Evolutionary conservation across 139 green algal genomes (phyloP).

Genomic region (Pleodorina starrii): DNA sequence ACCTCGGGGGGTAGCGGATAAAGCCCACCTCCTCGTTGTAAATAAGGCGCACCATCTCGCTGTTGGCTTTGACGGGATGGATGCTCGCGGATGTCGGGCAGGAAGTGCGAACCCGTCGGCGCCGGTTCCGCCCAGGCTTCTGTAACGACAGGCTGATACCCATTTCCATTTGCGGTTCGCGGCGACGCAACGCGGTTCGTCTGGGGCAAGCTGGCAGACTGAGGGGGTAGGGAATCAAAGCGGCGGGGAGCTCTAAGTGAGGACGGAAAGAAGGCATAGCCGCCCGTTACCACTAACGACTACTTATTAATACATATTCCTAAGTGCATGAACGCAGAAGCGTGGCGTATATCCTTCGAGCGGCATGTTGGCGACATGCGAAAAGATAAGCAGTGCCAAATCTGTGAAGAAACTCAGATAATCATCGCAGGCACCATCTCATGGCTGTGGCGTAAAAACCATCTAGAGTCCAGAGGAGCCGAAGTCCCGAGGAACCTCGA

Average conservation of each 20-base stretch:
- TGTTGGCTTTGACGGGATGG: background rate
- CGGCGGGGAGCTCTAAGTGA: background rate
- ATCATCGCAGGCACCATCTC: too few species aligned
- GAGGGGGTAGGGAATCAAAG: background rate
- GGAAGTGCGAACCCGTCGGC: constrained; percentile 5
- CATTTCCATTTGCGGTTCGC: constrained; percentile 14
- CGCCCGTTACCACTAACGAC: too few species aligned
- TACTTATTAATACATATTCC: too few species aligned
- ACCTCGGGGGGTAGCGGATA: constrained; percentile 28
- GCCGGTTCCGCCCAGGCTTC: constrained; percentile 40
- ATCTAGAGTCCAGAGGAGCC: background rate
- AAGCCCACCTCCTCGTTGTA: too few species aligned
- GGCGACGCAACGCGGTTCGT: constrained; percentile 1
- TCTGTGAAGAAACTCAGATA: background rate
- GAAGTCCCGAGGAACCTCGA: background rate
- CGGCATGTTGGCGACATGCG: constrained; percentile 19
- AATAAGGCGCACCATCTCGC: too few species aligned
- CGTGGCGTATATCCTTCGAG: background rate
- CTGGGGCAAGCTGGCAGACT: constrained; percentile 24
- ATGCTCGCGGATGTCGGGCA: constrained; percentile 31
- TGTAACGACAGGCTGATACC: constrained; percentile 28
- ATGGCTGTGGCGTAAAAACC: background rate
- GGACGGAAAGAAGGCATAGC: too few species aligned
- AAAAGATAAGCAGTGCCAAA: background rate
- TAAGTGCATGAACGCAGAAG: too few species aligned